Evolutionary conservation across 176 grass and related monocot genomes (phyloP).

Genomic region (Raddia guianensis): DNA sequence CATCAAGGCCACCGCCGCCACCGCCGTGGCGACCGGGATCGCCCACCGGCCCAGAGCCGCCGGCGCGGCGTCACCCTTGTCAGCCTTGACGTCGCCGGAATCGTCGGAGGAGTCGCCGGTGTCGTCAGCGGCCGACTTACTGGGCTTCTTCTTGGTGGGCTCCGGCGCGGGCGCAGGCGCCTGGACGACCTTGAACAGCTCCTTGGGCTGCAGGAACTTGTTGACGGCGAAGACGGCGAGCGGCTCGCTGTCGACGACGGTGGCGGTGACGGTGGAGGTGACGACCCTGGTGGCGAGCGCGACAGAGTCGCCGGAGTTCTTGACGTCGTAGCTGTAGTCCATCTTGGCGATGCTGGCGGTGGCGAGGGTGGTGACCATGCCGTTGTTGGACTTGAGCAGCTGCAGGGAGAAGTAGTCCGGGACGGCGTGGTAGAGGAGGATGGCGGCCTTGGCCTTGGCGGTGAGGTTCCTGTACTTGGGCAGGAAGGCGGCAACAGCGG

Average conservation of each 20-base stretch:
- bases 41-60: constrained; percentile 15
- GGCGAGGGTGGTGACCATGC: constrained; percentile 75
- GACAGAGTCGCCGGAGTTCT: constrained; percentile 62
- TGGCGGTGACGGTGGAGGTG: constrained; percentile 45
- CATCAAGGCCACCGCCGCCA: constrained; percentile 30
- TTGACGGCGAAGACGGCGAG: constrained; percentile 59
- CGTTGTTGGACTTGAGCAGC: constrained; percentile 72
- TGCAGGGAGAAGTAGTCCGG: constrained; percentile 79
- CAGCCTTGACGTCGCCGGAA: constrained; percentile 19
- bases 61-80: constrained; percentile 37
- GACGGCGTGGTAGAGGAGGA: constrained; percentile 74
- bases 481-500: constrained; percentile 57
- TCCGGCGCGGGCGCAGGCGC: constrained; percentile 48
- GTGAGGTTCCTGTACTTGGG: constrained; percentile 77
- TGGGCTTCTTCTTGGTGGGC: constrained; percentile 47
- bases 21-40: background rate
- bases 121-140: background rate
- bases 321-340: constrained; percentile 66
- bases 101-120: constrained; percentile 17
- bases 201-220: constrained; percentile 76
- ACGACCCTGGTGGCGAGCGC: constrained; percentile 51
- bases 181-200: constrained; percentile 62
- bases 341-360: constrained; percentile 60
- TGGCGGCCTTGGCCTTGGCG: constrained; percentile 60
- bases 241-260: constrained; percentile 66